phyloP scores from a whole-genome alignment of 148 eudicot genomes.

The Bassia scoparia region DNA sequence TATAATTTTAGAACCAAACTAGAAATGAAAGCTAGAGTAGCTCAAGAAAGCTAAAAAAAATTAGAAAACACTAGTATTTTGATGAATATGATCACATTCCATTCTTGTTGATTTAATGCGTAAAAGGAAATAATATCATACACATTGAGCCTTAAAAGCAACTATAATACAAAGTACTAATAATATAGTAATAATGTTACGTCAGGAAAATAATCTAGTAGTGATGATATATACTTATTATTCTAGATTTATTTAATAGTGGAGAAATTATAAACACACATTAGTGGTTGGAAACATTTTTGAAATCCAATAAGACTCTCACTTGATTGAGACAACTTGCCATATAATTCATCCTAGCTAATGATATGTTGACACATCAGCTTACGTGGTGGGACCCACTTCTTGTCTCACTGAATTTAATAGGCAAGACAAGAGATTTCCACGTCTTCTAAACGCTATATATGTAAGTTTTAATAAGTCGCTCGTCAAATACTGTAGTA shows the following conservation, averaged over 20 bases:
- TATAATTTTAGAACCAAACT: not conserved
- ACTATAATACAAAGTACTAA: not conserved
- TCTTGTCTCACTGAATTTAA: not conserved
- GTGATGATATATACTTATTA: not conserved
- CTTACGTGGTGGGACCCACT: not conserved
- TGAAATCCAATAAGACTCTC: not conserved
- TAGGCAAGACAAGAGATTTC: not conserved
- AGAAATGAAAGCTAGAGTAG: not conserved
- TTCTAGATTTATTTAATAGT: constrained; percentile 1
- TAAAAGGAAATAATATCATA: too few relatives aligned
- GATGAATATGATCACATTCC: not conserved
- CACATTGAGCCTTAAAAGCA: not conserved
- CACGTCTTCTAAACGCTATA: not conserved
- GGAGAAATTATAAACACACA: constrained; percentile 9
- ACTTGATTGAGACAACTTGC: constrained; percentile 9
- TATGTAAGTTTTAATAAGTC: too few relatives aligned
- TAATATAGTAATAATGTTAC: not conserved
- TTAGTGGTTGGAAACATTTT: not conserved
- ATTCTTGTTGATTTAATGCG: too few relatives aligned
- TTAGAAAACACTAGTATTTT: not conserved
- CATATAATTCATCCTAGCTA: not conserved
- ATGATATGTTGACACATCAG: constrained; percentile 5
- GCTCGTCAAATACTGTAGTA: not conserved
- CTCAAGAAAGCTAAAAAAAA: not conserved
- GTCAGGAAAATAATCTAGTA: constrained; percentile 8